Base-by-base conservation (phyloP, 257 asterid genomes). In the Solanum infundibuliforme region DNA sequence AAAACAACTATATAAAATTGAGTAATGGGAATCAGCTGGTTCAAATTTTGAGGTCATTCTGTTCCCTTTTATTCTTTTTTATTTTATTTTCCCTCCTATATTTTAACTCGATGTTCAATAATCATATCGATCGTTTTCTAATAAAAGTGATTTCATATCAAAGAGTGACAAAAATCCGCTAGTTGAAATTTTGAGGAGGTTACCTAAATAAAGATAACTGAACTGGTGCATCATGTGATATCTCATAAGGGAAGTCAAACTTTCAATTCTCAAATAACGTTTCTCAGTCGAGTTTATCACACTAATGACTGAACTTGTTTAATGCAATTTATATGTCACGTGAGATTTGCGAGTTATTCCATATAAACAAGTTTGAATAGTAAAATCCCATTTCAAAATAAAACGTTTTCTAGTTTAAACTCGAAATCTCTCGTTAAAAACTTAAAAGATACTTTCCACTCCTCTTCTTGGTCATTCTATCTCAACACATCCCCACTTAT, bases 11-110 rank as follows among this genome's bases (percentile, higher is more conserved):
- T 39, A 76, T 74, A 74, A 23, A 35, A 23, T 23, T 38, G 4
- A 74, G 55, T 76, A 21, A 76, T 76, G 83, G 83, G 83, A 76
- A n/a, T 76, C 83, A 76, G 35, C 34, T 76, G 83, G 83, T 76
- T 38, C 83, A 76, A 76, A 76, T 23, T 36, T 74, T 74, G 52
- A 36, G 83, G 83, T 34, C 48, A 74, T 74, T 32, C 14, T 8
- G 25, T 32, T 4, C 2, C 23, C 7, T 68, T 68, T 27, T 27
- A 23, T 60, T 9, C 27, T 3, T 29, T 27, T 68, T 68, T 27
- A 16, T 52, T 52, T 52, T 52, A 27, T 31, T 71, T 71, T 71
- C 32, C 10, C 20, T 31, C 3, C 12, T 1, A 2, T 29, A 29
- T 71, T 14, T 27, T 27, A 0, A 68, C 9, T 68, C 2, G 36